Base-by-base conservation (phyloP, 345 rosid genomes). In the Hibiscus syriacus region DNA sequence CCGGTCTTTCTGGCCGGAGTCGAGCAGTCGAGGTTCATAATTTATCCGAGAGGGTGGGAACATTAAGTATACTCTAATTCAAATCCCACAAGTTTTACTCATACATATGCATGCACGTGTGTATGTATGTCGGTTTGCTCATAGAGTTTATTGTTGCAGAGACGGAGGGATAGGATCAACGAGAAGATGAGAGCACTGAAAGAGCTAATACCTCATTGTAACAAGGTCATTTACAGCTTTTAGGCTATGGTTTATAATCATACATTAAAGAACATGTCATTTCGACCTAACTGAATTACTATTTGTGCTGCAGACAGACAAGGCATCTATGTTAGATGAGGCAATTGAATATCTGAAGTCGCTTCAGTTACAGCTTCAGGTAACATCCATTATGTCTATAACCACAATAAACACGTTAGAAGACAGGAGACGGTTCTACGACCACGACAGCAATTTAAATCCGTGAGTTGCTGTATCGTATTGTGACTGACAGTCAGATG, bases 291-390 rank as follows among this genome's bases (percentile, higher is more conserved):
- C 25, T 22, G 61, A 67, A 39, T 56, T 16, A 16, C 12, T 70
- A 11, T 20, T 64, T 23, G 68, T 67, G 69, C 57, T 61, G 77
- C 82, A 92, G 95, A 84, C 95, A 41, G 96, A 92, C 70, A 92
- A 92, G 75, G 96, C 96, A 71, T 92, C 96, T n/a, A 86, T 92
- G 87, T 78, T 92, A 60, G 98, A 90, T 49, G 98, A 92, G 73
- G 97, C 97, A 46, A 92, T 92, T 52, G 90, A 90, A 45, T 92
- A 92, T 76, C 68, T 92, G 79, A 92, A 90, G 77, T 92, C 98
- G 45, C 96, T 92, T 71, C 98, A 92, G 74, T 73, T 86, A 75
- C 98, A 92, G 74, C 86, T 92, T 46, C 98, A 87, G 90, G 92
- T 85, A 73, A 30, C 4, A n/a, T n/a, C n/a, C n/a, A n/a, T n/a